These are phyloP conservation scores for Monocercomonoides exilis DNA, from an alignment of 78 protist species.

Conservation along the genomic window DNA sequence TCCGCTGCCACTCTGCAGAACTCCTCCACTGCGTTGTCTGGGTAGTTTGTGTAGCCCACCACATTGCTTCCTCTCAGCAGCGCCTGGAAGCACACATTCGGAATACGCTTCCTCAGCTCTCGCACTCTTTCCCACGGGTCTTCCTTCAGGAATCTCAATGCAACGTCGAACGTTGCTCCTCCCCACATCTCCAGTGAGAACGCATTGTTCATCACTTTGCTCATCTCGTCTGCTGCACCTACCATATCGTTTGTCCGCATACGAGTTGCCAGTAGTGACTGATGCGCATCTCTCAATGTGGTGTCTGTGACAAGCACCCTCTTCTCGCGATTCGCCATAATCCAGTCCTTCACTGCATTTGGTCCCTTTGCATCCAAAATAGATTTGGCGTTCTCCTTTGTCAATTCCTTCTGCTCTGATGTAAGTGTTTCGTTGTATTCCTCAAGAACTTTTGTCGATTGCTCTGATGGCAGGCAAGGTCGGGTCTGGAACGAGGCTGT, in stretches of 20 bases:
- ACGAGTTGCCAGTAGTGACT: slow-evolving; percentile 70
- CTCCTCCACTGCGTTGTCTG: slow-evolving; percentile 71
- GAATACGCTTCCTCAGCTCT: slow-evolving; percentile 43
- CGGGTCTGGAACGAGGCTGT: background rate
- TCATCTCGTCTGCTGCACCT: slow-evolving; percentile 38
- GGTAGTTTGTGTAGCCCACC: slow-evolving; percentile 76
- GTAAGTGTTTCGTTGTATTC: background rate
- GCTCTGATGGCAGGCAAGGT: too few species aligned
- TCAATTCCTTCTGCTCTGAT: too few species aligned
- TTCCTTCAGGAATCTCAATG: slow-evolving; percentile 64
- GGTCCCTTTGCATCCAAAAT: background rate
- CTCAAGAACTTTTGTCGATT: too few species aligned
- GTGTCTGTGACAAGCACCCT: slow-evolving; percentile 61
- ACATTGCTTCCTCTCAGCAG: slow-evolving; percentile 66
- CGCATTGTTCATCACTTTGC: slow-evolving; percentile 10
- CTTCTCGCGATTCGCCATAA: background rate
- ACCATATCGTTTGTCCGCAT: slow-evolving; percentile 60
- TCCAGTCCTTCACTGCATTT: background rate
- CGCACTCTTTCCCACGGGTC: slow-evolving; percentile 63
- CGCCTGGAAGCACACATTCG: slow-evolving; percentile 21
- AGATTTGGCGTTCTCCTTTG: background rate
- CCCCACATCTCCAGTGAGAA: slow-evolving; percentile 66
- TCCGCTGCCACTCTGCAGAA: slow-evolving; percentile 28
- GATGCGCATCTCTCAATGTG: slow-evolving; percentile 79
- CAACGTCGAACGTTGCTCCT: slow-evolving; percentile 84